phyloP scores from a whole-genome alignment of 2,329 filamentous ascomycete species.

The Zymoseptoria passerinii region DNA sequence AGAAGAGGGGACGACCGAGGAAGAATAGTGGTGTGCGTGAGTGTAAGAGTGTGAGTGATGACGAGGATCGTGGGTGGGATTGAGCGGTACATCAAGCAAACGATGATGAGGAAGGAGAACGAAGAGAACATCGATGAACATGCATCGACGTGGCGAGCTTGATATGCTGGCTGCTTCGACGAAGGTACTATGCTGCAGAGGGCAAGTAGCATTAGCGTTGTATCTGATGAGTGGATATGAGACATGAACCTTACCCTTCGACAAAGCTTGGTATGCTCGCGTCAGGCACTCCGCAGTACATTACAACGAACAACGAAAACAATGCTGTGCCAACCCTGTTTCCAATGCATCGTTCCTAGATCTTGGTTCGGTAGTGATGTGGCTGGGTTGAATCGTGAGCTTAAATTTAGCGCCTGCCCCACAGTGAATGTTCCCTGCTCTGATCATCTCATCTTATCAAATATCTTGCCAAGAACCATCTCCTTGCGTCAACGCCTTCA shows the following conservation, averaged over 20 bases:
- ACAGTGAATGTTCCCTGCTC: not conserved
- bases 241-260: too few species aligned
- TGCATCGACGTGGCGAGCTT: too few species aligned
- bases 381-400: not conserved
- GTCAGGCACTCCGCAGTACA: too few species aligned
- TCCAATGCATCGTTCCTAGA: not conserved
- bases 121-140: too few species aligned
- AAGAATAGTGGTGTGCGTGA: conserved; percentile 13
- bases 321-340: too few species aligned
- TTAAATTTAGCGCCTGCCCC: not conserved
- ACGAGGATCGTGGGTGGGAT: conserved; percentile 20
- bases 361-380: not conserved
- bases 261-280: too few species aligned
- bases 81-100: not conserved
- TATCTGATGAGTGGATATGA: too few species aligned
- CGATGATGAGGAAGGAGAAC: too few species aligned
- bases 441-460: not conserved
- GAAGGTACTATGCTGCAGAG: too few species aligned
- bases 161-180: too few species aligned
- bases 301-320: too few species aligned
- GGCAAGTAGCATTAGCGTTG: too few species aligned
- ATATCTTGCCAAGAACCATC: not conserved
- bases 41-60: conserved; percentile 12
- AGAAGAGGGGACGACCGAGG: conserved; percentile 23
- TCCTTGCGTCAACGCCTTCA: not conserved